These are phyloP conservation scores for Helianthus tuberosus DNA, from an alignment of 129 eudicot species.

Conservation along the genomic window DNA sequence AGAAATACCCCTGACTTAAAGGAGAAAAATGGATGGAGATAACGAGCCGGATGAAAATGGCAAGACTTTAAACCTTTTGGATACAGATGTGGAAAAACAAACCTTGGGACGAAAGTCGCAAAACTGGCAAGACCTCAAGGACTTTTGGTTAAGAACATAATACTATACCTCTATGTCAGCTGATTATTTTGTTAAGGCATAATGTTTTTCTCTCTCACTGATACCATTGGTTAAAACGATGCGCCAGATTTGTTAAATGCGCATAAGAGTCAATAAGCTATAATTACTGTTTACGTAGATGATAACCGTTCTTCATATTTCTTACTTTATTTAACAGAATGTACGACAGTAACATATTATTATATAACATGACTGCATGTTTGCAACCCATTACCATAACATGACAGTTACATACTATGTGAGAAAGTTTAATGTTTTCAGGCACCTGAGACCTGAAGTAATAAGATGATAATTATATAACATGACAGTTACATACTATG, in stretches of 20 bases:
- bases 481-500: no score
- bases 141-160: background rate
- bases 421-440: slow-evolving; percentile 6
- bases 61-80: no score
- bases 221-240: background rate
- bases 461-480: background rate
- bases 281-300: background rate
- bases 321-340: background rate
- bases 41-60: no score
- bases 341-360: background rate
- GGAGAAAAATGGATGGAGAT: no score
- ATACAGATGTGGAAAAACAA: no score
- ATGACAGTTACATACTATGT: no score
- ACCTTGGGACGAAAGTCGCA: no score
- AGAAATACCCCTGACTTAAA: no score
- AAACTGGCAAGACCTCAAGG: no score
- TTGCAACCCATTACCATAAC: background rate
- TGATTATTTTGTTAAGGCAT: background rate
- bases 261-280: background rate
- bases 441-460: background rate
- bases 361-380: background rate
- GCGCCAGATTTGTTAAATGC: background rate
- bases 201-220: background rate
- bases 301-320: background rate
- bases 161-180: background rate